phyloP scores from a whole-genome alignment of 371 early-diverging fungal species.

The Cladochytrium tenue region DNA sequence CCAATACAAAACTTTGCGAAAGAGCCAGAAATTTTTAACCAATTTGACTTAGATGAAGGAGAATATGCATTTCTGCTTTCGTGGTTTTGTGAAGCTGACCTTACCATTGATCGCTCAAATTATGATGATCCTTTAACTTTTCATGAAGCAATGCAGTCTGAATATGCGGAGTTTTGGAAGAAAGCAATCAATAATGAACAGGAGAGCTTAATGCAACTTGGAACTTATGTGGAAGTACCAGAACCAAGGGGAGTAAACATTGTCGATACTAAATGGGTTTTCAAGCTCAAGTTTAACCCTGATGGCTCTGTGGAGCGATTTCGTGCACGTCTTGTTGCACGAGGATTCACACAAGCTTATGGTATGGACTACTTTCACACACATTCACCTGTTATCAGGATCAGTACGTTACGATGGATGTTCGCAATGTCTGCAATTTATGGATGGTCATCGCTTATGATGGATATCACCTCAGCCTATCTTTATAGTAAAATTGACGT shows the following conservation, averaged over 20 bases:
- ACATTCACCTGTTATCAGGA: slow-evolving; percentile 32
- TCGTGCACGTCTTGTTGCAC: slow-evolving; percentile 36
- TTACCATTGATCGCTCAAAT: too few species aligned
- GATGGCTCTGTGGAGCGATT: slow-evolving; percentile 29
- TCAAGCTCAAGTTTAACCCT: slow-evolving; percentile 27
- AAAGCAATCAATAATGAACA: slow-evolving; percentile 6
- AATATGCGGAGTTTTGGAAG: background rate
- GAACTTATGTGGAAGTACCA: slow-evolving; percentile 4
- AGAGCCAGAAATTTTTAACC: too few species aligned
- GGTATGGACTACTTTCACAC: slow-evolving; percentile 34
- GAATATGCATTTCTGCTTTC: too few species aligned
- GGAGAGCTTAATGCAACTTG: background rate
- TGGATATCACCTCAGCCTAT: slow-evolving; percentile 14
- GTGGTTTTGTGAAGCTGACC: too few species aligned
- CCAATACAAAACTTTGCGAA: too few species aligned
- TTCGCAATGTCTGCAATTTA: slow-evolving; percentile 11
- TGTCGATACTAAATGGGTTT: slow-evolving; percentile 40
- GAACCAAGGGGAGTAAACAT: slow-evolving; percentile 2
- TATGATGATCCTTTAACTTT: background rate
- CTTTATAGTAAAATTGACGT: slow-evolving; percentile 12
- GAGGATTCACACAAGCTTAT: slow-evolving; percentile 29
- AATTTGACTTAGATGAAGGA: too few species aligned
- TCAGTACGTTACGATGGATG: slow-evolving; percentile 9
- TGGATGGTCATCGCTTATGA: slow-evolving; percentile 1
- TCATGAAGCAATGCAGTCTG: background rate